A percentile compares a stretch with the other conserved stretches of the same genome.
Conservation (phyloP, 2,329 filamentous ascomycete genomes). For the Coniochaeta sp. region DNA sequence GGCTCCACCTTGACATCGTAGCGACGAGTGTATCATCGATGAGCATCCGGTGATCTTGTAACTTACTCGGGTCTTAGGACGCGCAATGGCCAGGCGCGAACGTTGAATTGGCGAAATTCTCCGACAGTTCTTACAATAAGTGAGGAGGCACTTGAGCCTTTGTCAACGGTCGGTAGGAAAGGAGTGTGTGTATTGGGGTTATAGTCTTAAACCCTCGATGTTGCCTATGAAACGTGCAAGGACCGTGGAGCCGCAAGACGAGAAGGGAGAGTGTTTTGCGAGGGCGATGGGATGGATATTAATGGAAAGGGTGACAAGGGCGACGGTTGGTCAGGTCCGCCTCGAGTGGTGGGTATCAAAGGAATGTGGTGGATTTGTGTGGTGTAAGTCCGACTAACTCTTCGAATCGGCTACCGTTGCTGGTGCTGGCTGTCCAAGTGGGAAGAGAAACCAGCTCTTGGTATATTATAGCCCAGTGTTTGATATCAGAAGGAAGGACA, state of each 20-base stretch:
- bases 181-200: slow-evolving; percentile 21
- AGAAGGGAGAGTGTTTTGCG: background rate
- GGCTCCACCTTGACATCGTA: slow-evolving; percentile 19
- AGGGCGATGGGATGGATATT: slow-evolving; percentile 2
- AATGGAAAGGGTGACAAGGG: slow-evolving; percentile 3
- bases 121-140: slow-evolving; percentile 15
- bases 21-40: slow-evolving; percentile 28
- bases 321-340: slow-evolving; percentile 9
- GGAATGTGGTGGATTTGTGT: slow-evolving; percentile 34
- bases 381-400: slow-evolving; percentile 12
- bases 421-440: slow-evolving; percentile 31
- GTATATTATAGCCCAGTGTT: slow-evolving; percentile 35
- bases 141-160: slow-evolving; percentile 12
- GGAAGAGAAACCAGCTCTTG: slow-evolving; percentile 50
- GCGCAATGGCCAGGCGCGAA: slow-evolving; percentile 20
- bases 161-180: slow-evolving; percentile 7
- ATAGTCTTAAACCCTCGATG: background rate
- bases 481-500: slow-evolving; percentile 32
- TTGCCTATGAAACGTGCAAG: slow-evolving; percentile 6
- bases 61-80: slow-evolving; percentile 32
- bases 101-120: slow-evolving; percentile 18
- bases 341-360: slow-evolving; percentile 21
- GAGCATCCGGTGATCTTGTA: slow-evolving; percentile 20
- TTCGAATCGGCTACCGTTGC: slow-evolving; percentile 22
- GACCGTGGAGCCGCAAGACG: background rate